phyloP scores from a whole-genome alignment of 495 filamentous ascomycete genomes.

The Venustampulla echinocandica region DNA sequence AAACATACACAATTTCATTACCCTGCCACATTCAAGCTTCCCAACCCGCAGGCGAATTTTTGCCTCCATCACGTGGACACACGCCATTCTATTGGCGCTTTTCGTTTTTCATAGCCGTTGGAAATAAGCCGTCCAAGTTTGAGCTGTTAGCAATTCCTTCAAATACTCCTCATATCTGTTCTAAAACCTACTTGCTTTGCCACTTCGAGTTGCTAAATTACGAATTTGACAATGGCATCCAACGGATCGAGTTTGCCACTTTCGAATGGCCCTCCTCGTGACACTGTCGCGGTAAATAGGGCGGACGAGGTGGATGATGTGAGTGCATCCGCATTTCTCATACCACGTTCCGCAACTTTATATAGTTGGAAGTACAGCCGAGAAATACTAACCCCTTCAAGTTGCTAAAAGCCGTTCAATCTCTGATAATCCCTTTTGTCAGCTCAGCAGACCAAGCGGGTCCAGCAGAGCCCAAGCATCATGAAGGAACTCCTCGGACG shows the following conservation, averaged over 20 bases:
- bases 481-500: conserved; percentile 47
- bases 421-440: conserved; percentile 72
- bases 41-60: no score
- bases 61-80: no score
- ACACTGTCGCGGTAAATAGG: conserved; percentile 27
- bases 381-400: conserved; percentile 24
- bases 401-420: conserved; percentile 66
- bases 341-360: no score
- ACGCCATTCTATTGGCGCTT: no score
- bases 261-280: not conserved
- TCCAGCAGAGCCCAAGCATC: conserved; percentile 38
- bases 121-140: no score
- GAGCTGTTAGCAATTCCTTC: no score
- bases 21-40: no score
- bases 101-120: no score
- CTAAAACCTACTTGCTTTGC: no score
- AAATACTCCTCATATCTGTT: not conserved
- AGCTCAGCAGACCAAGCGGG: conserved; percentile 61
- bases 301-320: conserved; percentile 50
- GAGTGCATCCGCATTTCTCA: conserved; percentile 23
- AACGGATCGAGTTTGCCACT: conserved; percentile 8
- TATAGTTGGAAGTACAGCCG: not conserved
- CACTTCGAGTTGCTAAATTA: not conserved
- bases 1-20: no score
- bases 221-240: no score